A percentile compares a stretch with the other conserved stretches of the same genome.
phyloP scores from a whole-genome alignment of 495 filamentous ascomycete genomes.

The Cercophora scortea region DNA sequence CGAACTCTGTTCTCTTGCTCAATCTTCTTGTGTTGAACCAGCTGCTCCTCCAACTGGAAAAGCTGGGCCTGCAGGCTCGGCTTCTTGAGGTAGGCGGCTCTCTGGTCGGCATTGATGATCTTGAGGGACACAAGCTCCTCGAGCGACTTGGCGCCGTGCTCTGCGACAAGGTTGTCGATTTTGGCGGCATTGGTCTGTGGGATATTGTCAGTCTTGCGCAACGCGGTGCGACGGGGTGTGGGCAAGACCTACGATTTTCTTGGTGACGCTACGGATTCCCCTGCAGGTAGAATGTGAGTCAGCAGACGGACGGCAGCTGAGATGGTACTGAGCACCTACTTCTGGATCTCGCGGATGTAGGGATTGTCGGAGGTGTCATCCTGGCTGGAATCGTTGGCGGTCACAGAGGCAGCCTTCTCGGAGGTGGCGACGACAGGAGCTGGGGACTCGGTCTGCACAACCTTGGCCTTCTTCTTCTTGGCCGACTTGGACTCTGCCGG shows the following conservation, averaged over 20 bases:
- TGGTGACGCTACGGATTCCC: slow-evolving; percentile 75
- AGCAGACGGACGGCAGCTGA: not conserved
- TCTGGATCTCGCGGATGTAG: slow-evolving; percentile 79
- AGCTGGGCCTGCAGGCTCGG: slow-evolving; percentile 71
- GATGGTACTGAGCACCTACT: slow-evolving; percentile 36
- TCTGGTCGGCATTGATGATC: slow-evolving; percentile 91
- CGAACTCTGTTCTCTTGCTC: slow-evolving; percentile 68
- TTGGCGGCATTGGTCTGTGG: slow-evolving; percentile 66
- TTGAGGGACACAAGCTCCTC: slow-evolving; percentile 75
- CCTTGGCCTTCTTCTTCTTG: slow-evolving; percentile 65
- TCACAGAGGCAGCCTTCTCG: slow-evolving; percentile 30
- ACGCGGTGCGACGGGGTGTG: not conserved
- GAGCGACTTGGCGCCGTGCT: slow-evolving; percentile 66
- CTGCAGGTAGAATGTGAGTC: slow-evolving; percentile 34
- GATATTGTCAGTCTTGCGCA: slow-evolving; percentile 12
- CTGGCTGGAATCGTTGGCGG: slow-evolving; percentile 28
- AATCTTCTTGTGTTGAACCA: slow-evolving; percentile 74
- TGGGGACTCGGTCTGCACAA: slow-evolving; percentile 40
- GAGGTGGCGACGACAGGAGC: slow-evolving; percentile 32
- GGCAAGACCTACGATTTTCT: slow-evolving; percentile 67
- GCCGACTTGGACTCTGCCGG: slow-evolving; percentile 52
- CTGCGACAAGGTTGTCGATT: slow-evolving; percentile 68
- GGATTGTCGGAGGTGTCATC: slow-evolving; percentile 56
- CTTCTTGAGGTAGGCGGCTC: slow-evolving; percentile 81
- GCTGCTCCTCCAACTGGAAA: slow-evolving; percentile 73